Evolutionary conservation across 805 yeast species (phyloP).

Genomic region (Candida golubevii): DNA sequence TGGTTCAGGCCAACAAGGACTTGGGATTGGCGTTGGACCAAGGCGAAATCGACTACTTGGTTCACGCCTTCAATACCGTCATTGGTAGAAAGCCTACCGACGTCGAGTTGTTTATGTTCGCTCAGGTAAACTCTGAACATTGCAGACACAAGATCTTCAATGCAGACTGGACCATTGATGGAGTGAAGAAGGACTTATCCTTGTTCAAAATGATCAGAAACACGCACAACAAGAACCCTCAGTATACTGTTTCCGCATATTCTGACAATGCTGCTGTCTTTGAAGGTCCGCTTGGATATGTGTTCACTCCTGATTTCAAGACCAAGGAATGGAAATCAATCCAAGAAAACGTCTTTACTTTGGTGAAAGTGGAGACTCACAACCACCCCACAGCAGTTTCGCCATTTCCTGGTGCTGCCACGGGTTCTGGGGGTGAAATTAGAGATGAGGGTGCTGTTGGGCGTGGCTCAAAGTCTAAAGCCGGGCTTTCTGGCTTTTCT

Average conservation of each 20-base stretch:
- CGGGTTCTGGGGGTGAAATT: constrained; percentile 99
- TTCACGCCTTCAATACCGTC: constrained; percentile 71
- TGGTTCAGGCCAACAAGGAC: constrained; percentile 71
- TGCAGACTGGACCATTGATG: constrained; percentile 97
- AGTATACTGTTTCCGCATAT: constrained; percentile 86
- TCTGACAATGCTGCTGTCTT: constrained; percentile 97
- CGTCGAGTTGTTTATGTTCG: constrained; percentile 97
- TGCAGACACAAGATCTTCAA: constrained; percentile 98
- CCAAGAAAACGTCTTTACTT: constrained; percentile 78
- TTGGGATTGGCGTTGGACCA: constrained; percentile 92
- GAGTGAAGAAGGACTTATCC: constrained; percentile 63
- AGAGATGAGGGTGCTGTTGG: constrained; percentile 99
- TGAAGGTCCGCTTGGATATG: constrained; percentile 74
- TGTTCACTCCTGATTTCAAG: constrained; percentile 71
- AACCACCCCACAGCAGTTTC: constrained; percentile 99
- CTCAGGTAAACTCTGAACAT: constrained; percentile 98
- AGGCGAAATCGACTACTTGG: constrained; percentile 88
- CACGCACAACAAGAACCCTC: constrained; percentile 77
- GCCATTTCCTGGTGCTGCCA: constrained; percentile 99
- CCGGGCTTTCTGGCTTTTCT: constrained; percentile 91
- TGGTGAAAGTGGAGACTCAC: constrained; percentile 96
- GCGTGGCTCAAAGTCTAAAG: constrained; percentile 94
- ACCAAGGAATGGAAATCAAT: constrained; percentile 70
- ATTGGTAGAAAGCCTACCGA: constrained; percentile 92
- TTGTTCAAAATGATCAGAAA: constrained; percentile 94